Base-by-base conservation (phyloP, 352 stramenopile species). In the Thalassiosira pacifica region DNA sequence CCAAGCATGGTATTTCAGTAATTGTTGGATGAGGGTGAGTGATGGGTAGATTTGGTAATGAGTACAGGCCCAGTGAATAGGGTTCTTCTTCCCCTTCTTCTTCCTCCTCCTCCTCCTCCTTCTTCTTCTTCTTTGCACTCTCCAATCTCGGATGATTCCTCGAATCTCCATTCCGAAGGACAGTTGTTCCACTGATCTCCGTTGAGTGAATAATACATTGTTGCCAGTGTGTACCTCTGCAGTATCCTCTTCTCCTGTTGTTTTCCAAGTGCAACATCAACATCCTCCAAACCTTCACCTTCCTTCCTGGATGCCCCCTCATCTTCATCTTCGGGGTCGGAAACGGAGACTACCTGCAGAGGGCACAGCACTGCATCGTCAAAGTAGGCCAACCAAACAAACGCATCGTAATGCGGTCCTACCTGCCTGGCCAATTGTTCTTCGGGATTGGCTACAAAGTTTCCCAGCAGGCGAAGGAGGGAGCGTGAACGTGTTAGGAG, bases 121-220 rank as follows among this genome's bases (percentile, higher is more conserved):
- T 79, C 10, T 29, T 59, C 34, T 27, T 78, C 11, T 16, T 52
- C 13, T 27, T 68, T 42, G 16, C 18, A 42, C 26, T n/a, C n/a
- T 3, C 16, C 60, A 16, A 11, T 27, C 29, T 52, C 60, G 29
- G 1, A 5, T 60, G 61, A 2, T 34, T 80, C 32, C 22, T 71
- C 27, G 26, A 71, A 37, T 64, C 42, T 83, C 32, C 27, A 1
- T 32, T 48, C 42, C 29, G 64, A 40, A 27, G 68, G 61, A 69
- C 86, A 90, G 26, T 60, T 53, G 2, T 59, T 18, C 86, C 86
- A 91, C 5, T 70, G 64, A 67, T 88, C 73, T 18, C 86, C 86
- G 59, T 85, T 67, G 1, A 83, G 82, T 19, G 75, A 48, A 73
- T 82, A 91, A 29, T 91, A 91, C 9, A 91, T 70, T 24, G 76